Conservation (phyloP, 2,329 filamentous ascomycete species). For the Leptographium radiaticola region DNA sequence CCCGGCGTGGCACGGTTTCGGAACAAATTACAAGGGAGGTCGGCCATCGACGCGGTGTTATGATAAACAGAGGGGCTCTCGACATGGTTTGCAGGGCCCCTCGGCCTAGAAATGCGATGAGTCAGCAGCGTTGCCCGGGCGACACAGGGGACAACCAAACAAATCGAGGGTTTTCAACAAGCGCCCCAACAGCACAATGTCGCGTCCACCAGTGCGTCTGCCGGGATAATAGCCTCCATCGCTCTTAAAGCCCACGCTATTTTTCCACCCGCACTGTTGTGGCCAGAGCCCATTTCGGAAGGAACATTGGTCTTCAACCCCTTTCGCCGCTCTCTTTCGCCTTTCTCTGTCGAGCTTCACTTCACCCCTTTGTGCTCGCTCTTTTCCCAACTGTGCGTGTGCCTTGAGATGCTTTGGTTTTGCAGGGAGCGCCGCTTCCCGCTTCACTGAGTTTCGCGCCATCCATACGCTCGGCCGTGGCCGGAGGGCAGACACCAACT, state of each 20-base stretch:
- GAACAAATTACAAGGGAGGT: background rate
- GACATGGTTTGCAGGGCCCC: background rate
- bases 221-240: background rate
- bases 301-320: background rate
- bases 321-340: background rate
- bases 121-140: background rate
- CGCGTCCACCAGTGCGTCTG: background rate
- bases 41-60: too few relatives aligned
- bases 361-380: background rate
- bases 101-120: background rate
- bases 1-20: background rate
- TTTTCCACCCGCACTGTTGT: background rate
- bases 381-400: background rate
- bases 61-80: background rate
- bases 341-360: background rate
- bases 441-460: conserved; percentile 1
- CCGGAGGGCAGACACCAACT: too few relatives aligned
- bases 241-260: background rate
- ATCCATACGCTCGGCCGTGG: too few relatives aligned
- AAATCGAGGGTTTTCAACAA: background rate
- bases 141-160: background rate
- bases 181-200: background rate
- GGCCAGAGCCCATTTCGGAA: background rate
- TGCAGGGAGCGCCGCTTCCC: conserved; percentile 6
- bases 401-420: conserved; percentile 10